phyloP scores from a whole-genome alignment of 768 basidiomycete species.

The Auriscalpium orientale region DNA sequence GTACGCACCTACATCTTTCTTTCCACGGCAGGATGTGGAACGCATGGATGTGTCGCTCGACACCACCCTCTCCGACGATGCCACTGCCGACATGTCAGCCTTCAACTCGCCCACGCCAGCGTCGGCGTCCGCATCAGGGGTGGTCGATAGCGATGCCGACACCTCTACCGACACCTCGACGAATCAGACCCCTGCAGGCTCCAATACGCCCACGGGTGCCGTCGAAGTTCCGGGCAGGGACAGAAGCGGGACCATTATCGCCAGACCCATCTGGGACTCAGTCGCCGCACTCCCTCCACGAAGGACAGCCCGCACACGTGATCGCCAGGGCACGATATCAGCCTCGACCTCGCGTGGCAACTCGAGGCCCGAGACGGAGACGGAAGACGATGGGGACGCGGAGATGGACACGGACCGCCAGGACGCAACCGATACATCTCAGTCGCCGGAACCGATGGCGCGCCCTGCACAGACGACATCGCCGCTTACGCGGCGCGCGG shows the following conservation, averaged over 20 bases:
- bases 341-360: constrained; percentile 26
- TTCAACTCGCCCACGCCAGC: constrained; percentile 9
- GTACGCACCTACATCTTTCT: neutral
- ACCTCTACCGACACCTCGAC: constrained; percentile 56
- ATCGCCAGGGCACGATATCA: constrained; percentile 14
- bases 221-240: constrained; percentile 57
- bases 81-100: constrained; percentile 9
- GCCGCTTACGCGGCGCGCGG: constrained; percentile 33
- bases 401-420: constrained; percentile 32
- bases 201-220: constrained; percentile 53
- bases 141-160: constrained; percentile 47
- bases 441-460: constrained; percentile 24
- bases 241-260: constrained; percentile 70
- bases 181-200: constrained; percentile 50
- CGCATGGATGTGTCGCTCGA: constrained; percentile 13
- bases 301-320: constrained; percentile 25
- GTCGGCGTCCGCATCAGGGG: constrained; percentile 10
- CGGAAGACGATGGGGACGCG: constrained; percentile 68
- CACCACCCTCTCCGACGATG: constrained; percentile 11
- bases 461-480: constrained; percentile 19
- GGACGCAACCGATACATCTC: constrained; percentile 17
- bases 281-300: constrained; percentile 16
- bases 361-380: constrained; percentile 67
- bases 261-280: constrained; percentile 52
- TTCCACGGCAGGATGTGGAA: constrained; percentile 18